phyloP scores from a whole-genome alignment of 129 eudicot genomes.

The Lonicera japonica region DNA sequence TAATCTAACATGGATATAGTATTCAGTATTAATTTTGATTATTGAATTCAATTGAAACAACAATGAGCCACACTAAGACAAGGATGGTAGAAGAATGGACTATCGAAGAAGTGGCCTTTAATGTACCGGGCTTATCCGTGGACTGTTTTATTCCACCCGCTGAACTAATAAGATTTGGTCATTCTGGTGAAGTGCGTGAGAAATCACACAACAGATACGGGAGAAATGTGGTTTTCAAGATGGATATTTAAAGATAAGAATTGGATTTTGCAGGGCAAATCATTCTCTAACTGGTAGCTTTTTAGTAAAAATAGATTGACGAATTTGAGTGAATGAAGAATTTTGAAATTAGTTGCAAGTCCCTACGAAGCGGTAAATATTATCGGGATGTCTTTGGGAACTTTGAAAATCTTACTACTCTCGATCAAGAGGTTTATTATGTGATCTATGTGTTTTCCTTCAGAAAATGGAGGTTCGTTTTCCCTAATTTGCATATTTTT shows the following conservation, averaged over 20 bases:
- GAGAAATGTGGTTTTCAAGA: conserved; percentile 46
- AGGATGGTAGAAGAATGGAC: conserved; percentile 94
- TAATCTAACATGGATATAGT: no score
- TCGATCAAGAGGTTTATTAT: conserved; percentile 22
- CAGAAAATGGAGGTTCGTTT: conserved; percentile 1
- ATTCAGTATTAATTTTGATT: no score
- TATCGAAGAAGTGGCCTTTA: conserved; percentile 92
- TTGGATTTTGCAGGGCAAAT: conserved; percentile 16
- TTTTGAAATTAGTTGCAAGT: conserved; percentile 20
- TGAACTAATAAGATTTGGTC: conserved; percentile 48
- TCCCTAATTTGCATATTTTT: not conserved
- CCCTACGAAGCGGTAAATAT: conserved; percentile 40
- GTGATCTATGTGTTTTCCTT: not conserved
- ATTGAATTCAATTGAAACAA: no score
- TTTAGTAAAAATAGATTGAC: conserved; percentile 24
- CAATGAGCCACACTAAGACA: conserved; percentile 93
- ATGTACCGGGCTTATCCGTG: conserved; percentile 70
- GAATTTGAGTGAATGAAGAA: conserved; percentile 23
- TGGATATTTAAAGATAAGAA: conserved; percentile 26
- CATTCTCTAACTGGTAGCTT: conserved; percentile 54
- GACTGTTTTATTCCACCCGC: conserved; percentile 97
- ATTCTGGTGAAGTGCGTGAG: conserved; percentile 37
- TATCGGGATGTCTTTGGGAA: conserved; percentile 14
- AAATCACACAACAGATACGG: conserved; percentile 31
- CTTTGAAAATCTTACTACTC: conserved; percentile 7